Conservation (phyloP, 495 filamentous ascomycete genomes). For the Pseudomonodictys pantanalensis region DNA sequence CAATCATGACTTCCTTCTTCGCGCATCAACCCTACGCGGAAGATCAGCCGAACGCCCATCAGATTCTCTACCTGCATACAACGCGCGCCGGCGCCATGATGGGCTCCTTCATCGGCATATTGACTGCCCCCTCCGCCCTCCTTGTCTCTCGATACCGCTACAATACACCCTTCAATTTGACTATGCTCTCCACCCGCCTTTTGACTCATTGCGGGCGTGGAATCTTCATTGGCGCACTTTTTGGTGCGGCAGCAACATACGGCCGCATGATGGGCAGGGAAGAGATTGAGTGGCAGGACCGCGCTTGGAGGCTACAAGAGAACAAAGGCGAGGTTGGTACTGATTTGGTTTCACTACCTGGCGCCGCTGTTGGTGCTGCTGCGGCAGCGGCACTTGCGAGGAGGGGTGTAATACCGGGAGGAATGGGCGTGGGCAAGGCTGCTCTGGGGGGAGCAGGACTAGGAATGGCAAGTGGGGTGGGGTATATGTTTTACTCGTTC, state of each 20-base stretch:
- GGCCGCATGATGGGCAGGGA: slow-evolving; percentile 53
- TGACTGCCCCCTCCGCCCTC: slow-evolving; percentile 13
- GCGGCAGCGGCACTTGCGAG: slow-evolving; percentile 33
- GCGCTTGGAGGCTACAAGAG: slow-evolving; percentile 56
- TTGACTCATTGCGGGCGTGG: slow-evolving; percentile 34
- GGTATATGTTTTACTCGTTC: slow-evolving; percentile 32
- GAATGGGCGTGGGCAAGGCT: slow-evolving; percentile 35
- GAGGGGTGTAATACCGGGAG: slow-evolving; percentile 16
- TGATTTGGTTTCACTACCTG: slow-evolving; percentile 52
- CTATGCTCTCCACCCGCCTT: slow-evolving; percentile 9
- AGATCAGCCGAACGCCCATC: slow-evolving; percentile 53
- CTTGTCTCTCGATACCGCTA: slow-evolving; percentile 11
- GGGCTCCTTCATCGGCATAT: slow-evolving; percentile 43
- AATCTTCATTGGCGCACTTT: slow-evolving; percentile 39
- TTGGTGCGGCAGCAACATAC: slow-evolving; percentile 22
- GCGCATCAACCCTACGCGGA: slow-evolving; percentile 57
- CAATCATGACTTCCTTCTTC: slow-evolving; percentile 40
- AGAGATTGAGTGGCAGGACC: slow-evolving; percentile 62
- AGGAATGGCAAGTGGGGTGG: slow-evolving; percentile 44
- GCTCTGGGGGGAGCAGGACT: slow-evolving; percentile 44
- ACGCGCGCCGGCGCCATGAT: slow-evolving; percentile 52
- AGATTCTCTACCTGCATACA: slow-evolving; percentile 58
- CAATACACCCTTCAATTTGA: not conserved
- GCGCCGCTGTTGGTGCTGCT: slow-evolving; percentile 38
- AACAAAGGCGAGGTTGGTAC: slow-evolving; percentile 52